Conservation (phyloP, 2,329 filamentous ascomycete species). For the Aspergillus fumigatiaffinis region DNA sequence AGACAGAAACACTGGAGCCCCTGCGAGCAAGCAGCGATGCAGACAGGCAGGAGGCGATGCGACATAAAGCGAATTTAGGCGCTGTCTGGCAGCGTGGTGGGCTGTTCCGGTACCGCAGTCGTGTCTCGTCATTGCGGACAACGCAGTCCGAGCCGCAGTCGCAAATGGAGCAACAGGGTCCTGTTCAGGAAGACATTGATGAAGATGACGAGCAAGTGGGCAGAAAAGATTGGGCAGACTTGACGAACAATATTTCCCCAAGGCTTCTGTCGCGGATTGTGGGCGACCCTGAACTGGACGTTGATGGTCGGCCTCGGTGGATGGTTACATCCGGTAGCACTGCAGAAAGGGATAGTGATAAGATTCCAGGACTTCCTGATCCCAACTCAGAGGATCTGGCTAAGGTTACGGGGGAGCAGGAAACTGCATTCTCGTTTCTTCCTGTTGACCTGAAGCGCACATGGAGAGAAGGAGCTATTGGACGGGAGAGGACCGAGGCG, state of each 20-base stretch:
- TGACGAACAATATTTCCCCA: slow-evolving; percentile 51
- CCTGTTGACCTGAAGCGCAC: slow-evolving; percentile 59
- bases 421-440: slow-evolving; percentile 51
- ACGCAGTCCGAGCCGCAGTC: slow-evolving; percentile 27
- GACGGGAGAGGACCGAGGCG: slow-evolving; percentile 58
- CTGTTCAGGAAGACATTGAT: slow-evolving; percentile 16
- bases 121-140: slow-evolving; percentile 19
- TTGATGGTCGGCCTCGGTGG: slow-evolving; percentile 47
- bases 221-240: slow-evolving; percentile 49
- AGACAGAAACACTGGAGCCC: slow-evolving; percentile 34
- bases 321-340: slow-evolving; percentile 56
- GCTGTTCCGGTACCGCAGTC: slow-evolving; percentile 39
- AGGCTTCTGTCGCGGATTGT: slow-evolving; percentile 50
- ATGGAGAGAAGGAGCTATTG: slow-evolving; percentile 59
- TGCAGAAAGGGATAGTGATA: slow-evolving; percentile 53
- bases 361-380: slow-evolving; percentile 55
- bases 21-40: slow-evolving; percentile 30
- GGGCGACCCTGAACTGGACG: slow-evolving; percentile 35
- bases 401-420: slow-evolving; percentile 31
- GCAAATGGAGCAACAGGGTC: slow-evolving; percentile 4
- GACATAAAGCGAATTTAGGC: slow-evolving; percentile 54
- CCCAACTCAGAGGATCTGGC: slow-evolving; percentile 14
- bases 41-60: slow-evolving; percentile 46
- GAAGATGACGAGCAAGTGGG: slow-evolving; percentile 36
- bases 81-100: slow-evolving; percentile 52